These are phyloP conservation scores for Lepidium aucheri DNA, from an alignment of 345 rosid species.

Conservation along the genomic window DNA sequence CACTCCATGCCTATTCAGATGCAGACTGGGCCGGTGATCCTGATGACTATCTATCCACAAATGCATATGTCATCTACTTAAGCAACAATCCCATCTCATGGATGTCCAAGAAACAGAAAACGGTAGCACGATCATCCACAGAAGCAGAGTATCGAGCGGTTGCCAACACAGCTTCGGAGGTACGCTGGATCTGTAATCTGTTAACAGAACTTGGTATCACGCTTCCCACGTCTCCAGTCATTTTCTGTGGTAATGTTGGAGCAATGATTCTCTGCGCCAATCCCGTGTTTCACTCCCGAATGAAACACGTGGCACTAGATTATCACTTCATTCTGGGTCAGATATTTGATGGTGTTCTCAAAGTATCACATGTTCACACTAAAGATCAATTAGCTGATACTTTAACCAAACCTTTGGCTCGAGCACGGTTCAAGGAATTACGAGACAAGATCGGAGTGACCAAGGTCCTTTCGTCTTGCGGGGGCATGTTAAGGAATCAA, in stretches of 20 bases:
- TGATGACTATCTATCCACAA: not conserved
- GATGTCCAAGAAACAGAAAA: not conserved
- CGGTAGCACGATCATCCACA: not conserved
- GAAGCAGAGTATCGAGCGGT: not conserved
- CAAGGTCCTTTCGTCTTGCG: too few relatives aligned
- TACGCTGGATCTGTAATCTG: not conserved
- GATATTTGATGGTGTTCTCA: too few relatives aligned
- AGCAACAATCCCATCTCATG: not conserved
- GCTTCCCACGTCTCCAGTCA: not conserved
- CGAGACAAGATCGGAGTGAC: too few relatives aligned
- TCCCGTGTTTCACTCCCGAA: not conserved
- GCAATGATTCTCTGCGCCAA: not conserved
- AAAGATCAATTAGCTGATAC: too few relatives aligned
- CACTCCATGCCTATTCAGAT: not conserved
- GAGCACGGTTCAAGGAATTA: too few relatives aligned
- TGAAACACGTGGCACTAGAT: not conserved
- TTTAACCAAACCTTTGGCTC: too few relatives aligned
- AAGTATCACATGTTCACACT: too few relatives aligned
- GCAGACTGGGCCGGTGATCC: not conserved
- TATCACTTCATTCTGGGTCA: not conserved
- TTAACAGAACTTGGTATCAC: not conserved
- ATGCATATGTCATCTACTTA: not conserved
- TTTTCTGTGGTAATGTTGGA: not conserved
- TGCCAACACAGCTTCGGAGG: not conserved
- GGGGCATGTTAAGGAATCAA: too few relatives aligned